These are phyloP conservation scores for Yamadazyma atmosphaerica DNA, from an alignment of 1,139 yeast species.

Conservation along the genomic window DNA sequence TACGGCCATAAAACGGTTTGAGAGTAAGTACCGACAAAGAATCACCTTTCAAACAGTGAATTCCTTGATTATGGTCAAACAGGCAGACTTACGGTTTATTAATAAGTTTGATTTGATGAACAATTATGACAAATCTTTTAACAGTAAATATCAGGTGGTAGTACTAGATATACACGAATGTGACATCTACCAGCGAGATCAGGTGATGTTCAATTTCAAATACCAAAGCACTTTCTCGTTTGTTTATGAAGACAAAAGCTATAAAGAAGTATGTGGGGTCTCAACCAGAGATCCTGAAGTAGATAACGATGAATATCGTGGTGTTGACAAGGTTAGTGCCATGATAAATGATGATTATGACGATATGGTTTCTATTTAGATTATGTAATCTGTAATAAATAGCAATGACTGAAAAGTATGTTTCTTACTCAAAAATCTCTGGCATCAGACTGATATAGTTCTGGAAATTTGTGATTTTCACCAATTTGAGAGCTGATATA, in stretches of 20 bases:
- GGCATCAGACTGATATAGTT: background rate
- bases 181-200: slow-evolving; percentile 32
- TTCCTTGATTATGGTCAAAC: slow-evolving; percentile 23
- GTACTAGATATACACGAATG: slow-evolving; percentile 28
- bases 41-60: slow-evolving; percentile 31
- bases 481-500: no score
- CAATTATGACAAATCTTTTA: slow-evolving; percentile 14
- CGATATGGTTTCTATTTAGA: slow-evolving; percentile 8
- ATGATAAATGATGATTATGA: slow-evolving; percentile 6
- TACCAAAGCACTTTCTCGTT: slow-evolving; percentile 20
- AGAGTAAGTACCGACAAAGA: slow-evolving; percentile 28
- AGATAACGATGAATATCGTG: background rate
- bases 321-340: background rate
- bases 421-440: background rate
- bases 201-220: slow-evolving; percentile 18
- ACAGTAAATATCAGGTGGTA: slow-evolving; percentile 16
- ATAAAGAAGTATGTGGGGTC: slow-evolving; percentile 1
- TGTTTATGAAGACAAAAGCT: slow-evolving; percentile 22
- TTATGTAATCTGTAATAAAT: no score
- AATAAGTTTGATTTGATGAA: slow-evolving; percentile 13
- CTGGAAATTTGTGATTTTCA: background rate
- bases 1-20: slow-evolving; percentile 30
- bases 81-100: slow-evolving; percentile 28
- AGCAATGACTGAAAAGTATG: background rate
- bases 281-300: background rate